Evolutionary conservation across 2,329 filamentous ascomycete genomes (phyloP), one percentile per base, ranked within the genome.

Genomic region (Cordyceps militaris): DNA sequence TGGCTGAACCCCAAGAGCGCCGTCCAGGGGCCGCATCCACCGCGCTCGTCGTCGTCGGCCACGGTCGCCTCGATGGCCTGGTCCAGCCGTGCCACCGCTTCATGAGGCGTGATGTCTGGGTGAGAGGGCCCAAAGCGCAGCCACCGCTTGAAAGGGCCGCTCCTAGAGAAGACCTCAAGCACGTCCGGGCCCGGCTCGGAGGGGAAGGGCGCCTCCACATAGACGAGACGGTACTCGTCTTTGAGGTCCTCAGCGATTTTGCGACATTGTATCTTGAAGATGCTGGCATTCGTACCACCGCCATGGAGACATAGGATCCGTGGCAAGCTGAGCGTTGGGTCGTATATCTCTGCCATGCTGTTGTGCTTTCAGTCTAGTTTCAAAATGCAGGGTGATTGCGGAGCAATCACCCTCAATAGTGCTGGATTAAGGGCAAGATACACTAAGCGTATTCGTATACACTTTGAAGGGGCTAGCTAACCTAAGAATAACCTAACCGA

Each of bases 221-320:
- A 91, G 65, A 85, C 81, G 62, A 89, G 77, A 36, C 87, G 82
- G 71, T 88, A 90, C 59, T 79, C 70, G 8, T 76, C 70, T 46
- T 72, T 67, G 0, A 88, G 77, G 26, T 64, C 64, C 34, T 66
- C 62, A 24, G 64, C 62, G 43, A 78, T 60, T 38, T 73, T 73
- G 58, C 86, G 85, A 62, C 82, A 81, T 72, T 90, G 87, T 19
- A 77, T 69, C 59, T 76, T 73, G 74, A 89, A 89, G 66, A 89
- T 81, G 47, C 76, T 68, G 13, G 79, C 82, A 63, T 86, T 89
- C 60, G 83, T 82, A 57, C 87, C 87, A 63, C 86, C 86, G 65
- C 87, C 87, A 70, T 89, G 87, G 9, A 90, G 80, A 69, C 85
- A 89, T 63, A 90, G 83, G 61, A 90, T 82, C 47, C 86, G 83